phyloP scores from a whole-genome alignment of 331 rosid species.

The Rosa hybrid region DNA sequence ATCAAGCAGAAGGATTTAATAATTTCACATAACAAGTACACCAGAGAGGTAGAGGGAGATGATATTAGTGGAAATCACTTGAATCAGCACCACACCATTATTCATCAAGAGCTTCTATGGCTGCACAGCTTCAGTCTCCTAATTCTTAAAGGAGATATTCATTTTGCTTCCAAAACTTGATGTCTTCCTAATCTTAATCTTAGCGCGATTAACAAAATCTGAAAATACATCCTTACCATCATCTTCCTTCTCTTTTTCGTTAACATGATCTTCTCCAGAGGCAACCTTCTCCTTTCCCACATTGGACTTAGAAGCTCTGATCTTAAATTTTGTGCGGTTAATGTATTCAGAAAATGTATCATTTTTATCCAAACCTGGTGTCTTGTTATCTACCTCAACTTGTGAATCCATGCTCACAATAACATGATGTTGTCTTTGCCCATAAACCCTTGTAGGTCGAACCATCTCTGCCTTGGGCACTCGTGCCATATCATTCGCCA shows the following conservation, averaged over 20 bases:
- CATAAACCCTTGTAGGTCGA: background rate
- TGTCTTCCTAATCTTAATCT: conserved; percentile 22
- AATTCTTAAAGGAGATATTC: conserved; percentile 26
- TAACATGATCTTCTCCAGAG: conserved; percentile 14
- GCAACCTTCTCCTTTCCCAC: conserved; percentile 13
- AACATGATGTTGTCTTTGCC: conserved; percentile 1
- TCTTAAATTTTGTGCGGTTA: conserved; percentile 18
- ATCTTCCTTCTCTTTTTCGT: conserved; percentile 14
- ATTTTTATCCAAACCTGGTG: background rate
- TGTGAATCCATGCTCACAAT: background rate
- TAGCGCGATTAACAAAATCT: conserved; percentile 26
- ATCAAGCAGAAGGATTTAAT: background rate
- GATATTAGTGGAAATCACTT: background rate
- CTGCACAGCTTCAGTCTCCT: background rate
- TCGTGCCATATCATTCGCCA: background rate
- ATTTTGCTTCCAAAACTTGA: conserved; percentile 29
- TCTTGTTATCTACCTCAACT: background rate
- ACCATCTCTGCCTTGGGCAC: conserved; percentile 12
- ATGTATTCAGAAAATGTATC: conserved; percentile 35
- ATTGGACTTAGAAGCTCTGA: conserved; percentile 23
- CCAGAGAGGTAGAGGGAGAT: background rate
- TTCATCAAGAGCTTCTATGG: background rate
- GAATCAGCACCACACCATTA: background rate
- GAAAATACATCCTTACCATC: conserved; percentile 16
- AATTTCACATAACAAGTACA: background rate